Evolutionary conservation across 177 flowering plant species (phyloP), one percentile per base, ranked within the genome.

Genomic region (Tripterygium wilfordii): DNA sequence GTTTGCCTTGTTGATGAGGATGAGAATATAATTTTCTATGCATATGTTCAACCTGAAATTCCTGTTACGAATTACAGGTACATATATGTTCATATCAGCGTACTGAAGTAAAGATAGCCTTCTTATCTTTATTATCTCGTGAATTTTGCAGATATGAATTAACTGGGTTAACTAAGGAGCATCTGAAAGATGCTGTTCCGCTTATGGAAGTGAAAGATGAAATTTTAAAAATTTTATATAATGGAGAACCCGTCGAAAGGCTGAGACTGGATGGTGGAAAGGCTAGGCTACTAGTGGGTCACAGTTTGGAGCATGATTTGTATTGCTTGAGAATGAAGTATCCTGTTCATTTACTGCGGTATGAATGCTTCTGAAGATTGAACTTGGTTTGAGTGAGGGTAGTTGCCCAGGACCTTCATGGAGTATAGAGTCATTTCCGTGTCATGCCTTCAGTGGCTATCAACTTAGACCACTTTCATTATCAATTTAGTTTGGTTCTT

Each of bases 1-100:
- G 85, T 84, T 7, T 81, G 92, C 64, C 65, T 84, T 16, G 60
- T 81, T 68, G 87, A 82, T 57, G 85, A 82, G 66, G 62, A 57
- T 29, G 94, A 85, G 60, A 79, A 78, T 52, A 21, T 74, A 14
- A 41, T 80, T 26, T 72, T 85, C 51, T 81, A 80, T 52, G 44
- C 86, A 20, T 82, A 66, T 49, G 80, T 82, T 46, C 55, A 48
- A 36, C 89, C 89, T 46, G 57, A 53, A 60, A 65, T 64, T 46
- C 77, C 83, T 29, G 67, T 82, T 37, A 70, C 78, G 2, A 45
- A 85, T 56, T 85, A 76, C 53, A 82, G 94, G 94, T 80, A 64
- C 10, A 45, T 41, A 8, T 20, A 14, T 29, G 19, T 16, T 18
- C 13, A 13, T 21, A 32, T 25, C 36, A 32, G 14, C 8, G 36